Evolutionary conservation across 352 stramenopile genomes (phyloP).

Genomic region (Pythium scleroteichum): DNA sequence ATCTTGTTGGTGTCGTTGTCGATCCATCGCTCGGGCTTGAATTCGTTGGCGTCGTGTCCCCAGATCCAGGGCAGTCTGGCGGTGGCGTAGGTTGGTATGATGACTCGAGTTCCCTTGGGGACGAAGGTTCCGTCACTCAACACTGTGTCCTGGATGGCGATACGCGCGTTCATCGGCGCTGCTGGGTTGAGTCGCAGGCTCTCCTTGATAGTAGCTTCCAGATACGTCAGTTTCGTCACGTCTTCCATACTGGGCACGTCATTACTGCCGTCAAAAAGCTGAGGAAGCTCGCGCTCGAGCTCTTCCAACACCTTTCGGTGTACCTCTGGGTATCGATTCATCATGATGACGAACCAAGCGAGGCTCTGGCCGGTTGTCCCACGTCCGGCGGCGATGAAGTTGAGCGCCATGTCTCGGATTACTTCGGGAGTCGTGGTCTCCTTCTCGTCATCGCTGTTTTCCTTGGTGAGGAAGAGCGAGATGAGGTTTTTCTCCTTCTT

Average conservation of each 20-base stretch:
- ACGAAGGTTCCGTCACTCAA: slow-evolving; percentile 73
- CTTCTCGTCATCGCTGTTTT: slow-evolving; percentile 9
- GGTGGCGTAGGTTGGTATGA: slow-evolving; percentile 68
- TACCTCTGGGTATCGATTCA: slow-evolving; percentile 59
- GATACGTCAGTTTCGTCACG: slow-evolving; percentile 43
- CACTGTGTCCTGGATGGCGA: slow-evolving; percentile 48
- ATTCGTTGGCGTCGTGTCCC: slow-evolving; percentile 58
- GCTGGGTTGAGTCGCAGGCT: slow-evolving; percentile 62
- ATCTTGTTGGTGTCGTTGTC: slow-evolving; percentile 41
- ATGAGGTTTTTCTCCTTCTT: slow-evolving; percentile 38
- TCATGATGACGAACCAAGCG: slow-evolving; percentile 75
- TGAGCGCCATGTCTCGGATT: slow-evolving; percentile 72
- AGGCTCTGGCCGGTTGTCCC: slow-evolving; percentile 78
- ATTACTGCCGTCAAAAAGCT: slow-evolving; percentile 9
- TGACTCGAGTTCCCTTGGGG: slow-evolving; percentile 47
- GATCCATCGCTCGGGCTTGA: slow-evolving; percentile 73
- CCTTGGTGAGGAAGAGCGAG: slow-evolving; percentile 41
- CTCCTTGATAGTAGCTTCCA: slow-evolving; percentile 62
- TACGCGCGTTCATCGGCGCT: slow-evolving; percentile 56
- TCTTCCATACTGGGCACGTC: slow-evolving; percentile 45
- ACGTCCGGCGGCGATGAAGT: slow-evolving; percentile 74
- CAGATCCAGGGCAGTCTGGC: slow-evolving; percentile 57
- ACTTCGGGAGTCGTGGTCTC: slow-evolving; percentile 26
- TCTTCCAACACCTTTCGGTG: slow-evolving; percentile 32
- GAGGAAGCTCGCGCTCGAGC: slow-evolving; percentile 28